Evolutionary conservation across 2,329 filamentous ascomycete species (phyloP), one percentile per base, ranked within the genome.

Genomic region (Colletotrichum sp.): DNA sequence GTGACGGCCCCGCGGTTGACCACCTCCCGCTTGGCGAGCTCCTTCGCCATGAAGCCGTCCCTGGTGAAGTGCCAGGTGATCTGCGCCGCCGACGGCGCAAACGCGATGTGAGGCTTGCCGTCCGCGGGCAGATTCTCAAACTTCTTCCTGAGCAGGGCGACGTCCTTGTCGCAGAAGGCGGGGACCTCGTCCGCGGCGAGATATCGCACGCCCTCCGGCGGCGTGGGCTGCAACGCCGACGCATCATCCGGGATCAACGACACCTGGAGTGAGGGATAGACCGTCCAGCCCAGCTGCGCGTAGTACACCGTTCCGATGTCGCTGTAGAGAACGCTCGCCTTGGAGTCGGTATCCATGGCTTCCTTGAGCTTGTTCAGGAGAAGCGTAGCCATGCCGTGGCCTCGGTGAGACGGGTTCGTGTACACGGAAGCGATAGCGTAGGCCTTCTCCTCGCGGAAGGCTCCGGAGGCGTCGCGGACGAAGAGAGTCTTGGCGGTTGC

Each of bases 321-420:
- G 77, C 83, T 85, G 79, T 83, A 85, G 32, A 86, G 76, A 13
- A 83, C 79, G 63, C 83, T 85, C 76, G 81, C 84, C 49, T 81
- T 81, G 72, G 81, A 79, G n/a, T 81, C 79, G 44, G 66, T 18
- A 72, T 86, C 84, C 77, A 86, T 82, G n/a, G 75, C 75, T 59
- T 83, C 77, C 69, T 83, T 82, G 3, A 86, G 76, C n/a, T 77
- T 77, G 55, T 70, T 79, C 52, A 87, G 78, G 71, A 87, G 81
- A 72, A 78, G 77, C n/a, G 80, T 82, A 2, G 84, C 85, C 81
- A 85, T 83, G 30, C 85, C 85, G 8, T 79, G 73, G 36, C 79
- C 78, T 55, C 85, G 83, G 57, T 83, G 81, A 24, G 81, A 77
- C 8, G 82, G 80, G 60, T 82, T 82, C 8, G 85, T 87, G 77